These are phyloP conservation scores for Takakia lepidozioides DNA, from an alignment of 225 moss, liverwort and hornwort genomes.

Conservation along the genomic window DNA sequence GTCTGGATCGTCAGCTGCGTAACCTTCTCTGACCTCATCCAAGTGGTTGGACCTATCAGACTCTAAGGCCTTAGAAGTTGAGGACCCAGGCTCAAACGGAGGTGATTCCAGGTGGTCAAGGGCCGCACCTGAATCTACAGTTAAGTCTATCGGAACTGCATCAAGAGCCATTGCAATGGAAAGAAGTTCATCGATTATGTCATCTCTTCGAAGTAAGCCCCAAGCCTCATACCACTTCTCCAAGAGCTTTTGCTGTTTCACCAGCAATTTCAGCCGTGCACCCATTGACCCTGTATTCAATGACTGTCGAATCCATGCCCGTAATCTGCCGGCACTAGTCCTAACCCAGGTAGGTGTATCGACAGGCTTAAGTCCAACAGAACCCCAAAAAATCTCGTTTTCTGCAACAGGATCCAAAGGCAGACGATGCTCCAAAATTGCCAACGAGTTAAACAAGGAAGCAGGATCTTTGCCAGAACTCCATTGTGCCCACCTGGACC, in stretches of 20 bases:
- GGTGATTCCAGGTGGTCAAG: slow-evolving; percentile 17
- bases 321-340: slow-evolving; percentile 9
- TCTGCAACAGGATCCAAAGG: slow-evolving; percentile 11
- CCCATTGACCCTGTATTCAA: slow-evolving; percentile 13
- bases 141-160: slow-evolving; percentile 11
- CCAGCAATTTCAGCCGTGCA: slow-evolving; percentile 9
- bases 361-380: slow-evolving; percentile 12
- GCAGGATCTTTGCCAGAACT: slow-evolving; percentile 12
- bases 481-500: slow-evolving; percentile 12
- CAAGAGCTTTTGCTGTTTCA: slow-evolving; percentile 10
- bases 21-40: no score
- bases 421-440: slow-evolving; percentile 10
- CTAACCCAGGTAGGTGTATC: slow-evolving; percentile 8
- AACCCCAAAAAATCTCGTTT: slow-evolving; percentile 8
- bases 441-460: slow-evolving; percentile 12
- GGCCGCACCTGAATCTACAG: slow-evolving; percentile 11
- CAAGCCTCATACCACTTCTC: slow-evolving; percentile 19
- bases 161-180: slow-evolving; percentile 14
- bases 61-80: no score
- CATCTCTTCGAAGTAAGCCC: slow-evolving; percentile 13
- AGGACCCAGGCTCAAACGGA: no score
- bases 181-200: slow-evolving; percentile 14
- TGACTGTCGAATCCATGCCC: slow-evolving; percentile 16
- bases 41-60: no score
- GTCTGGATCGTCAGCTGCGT: no score